Percentiles rank a stretch among this genome's conserved stretches.
Evolutionary conservation across 345 rosid genomes (phyloP).

Genomic region (Syzygium jambos): DNA sequence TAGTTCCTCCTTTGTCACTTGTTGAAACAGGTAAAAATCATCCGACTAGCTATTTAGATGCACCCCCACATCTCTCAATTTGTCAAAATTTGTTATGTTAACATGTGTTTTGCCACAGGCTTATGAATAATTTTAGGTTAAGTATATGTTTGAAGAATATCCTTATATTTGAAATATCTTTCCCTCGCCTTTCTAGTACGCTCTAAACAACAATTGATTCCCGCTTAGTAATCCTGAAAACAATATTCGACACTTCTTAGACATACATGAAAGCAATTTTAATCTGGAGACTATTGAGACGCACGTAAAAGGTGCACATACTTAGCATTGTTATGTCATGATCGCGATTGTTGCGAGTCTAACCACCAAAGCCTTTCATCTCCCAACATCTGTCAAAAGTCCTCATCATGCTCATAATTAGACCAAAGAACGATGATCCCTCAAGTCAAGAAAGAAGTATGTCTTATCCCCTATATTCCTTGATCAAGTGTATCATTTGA

Average conservation of each 20-base stretch:
- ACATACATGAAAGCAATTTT: background rate
- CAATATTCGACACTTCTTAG: background rate
- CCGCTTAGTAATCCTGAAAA: too few relatives aligned
- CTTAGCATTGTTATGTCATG: background rate
- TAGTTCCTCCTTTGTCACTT: background rate
- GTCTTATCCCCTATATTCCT: background rate
- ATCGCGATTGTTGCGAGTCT: background rate
- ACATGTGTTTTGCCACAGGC: background rate
- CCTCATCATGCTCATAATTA: background rate
- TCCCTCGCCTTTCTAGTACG: background rate
- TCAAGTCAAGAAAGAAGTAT: background rate
- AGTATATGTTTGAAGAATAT: background rate
- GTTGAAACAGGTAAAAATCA: background rate
- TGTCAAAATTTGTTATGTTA: background rate
- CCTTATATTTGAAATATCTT: background rate
- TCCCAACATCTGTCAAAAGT: background rate
- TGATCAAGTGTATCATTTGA: background rate
- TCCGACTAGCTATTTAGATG: background rate
- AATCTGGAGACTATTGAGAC: background rate
- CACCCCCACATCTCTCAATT: background rate
- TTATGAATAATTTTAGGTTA: background rate
- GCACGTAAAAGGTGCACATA: background rate
- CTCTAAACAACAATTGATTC: background rate
- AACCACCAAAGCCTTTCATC: background rate
- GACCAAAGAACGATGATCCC: background rate